These are phyloP conservation scores for Cyberlindnera nakhonratchasimensis DNA, from an alignment of 805 yeast species.

Conservation along the genomic window DNA sequence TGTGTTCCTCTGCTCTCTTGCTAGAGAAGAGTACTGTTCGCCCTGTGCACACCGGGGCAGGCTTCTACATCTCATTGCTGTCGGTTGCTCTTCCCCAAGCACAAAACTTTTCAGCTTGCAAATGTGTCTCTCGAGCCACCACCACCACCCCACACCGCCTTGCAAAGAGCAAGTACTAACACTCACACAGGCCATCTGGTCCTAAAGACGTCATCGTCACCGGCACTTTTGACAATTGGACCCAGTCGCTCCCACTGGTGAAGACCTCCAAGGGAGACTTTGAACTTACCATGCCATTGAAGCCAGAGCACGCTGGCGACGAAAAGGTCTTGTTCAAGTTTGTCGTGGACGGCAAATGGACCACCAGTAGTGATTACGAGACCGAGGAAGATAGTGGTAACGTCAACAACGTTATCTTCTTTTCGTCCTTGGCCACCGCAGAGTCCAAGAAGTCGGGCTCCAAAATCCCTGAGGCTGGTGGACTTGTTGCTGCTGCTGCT, in stretches of 20 bases:
- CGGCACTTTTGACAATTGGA: conserved; percentile 71
- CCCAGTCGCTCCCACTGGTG: conserved; percentile 55
- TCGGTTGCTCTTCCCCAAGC: no score
- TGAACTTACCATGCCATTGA: conserved; percentile 54
- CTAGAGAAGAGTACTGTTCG: background rate
- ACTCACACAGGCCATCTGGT: conserved; percentile 43
- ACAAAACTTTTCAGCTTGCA: no score
- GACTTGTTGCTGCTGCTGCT: conserved; percentile 29
- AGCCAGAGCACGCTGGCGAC: conserved; percentile 29
- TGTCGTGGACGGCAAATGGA: conserved; percentile 72
- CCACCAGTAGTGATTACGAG: conserved; percentile 36
- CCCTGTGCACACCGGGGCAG: no score
- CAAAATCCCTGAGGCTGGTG: conserved; percentile 47
- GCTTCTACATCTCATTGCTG: no score
- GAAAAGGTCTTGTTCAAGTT: conserved; percentile 48
- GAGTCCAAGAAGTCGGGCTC: conserved; percentile 15
- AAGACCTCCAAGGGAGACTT: conserved; percentile 60
- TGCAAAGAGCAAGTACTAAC: conserved; percentile 1
- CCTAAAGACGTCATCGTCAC: conserved; percentile 59
- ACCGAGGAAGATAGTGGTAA: conserved; percentile 42
- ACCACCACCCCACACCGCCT: no score
- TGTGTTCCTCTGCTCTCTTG: background rate
- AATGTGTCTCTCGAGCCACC: no score
- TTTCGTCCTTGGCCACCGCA: conserved; percentile 21
- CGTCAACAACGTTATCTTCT: conserved; percentile 35